These are phyloP conservation scores for Yarrowia galli DNA, from an alignment of 1,139 yeast species.

Conservation along the genomic window DNA sequence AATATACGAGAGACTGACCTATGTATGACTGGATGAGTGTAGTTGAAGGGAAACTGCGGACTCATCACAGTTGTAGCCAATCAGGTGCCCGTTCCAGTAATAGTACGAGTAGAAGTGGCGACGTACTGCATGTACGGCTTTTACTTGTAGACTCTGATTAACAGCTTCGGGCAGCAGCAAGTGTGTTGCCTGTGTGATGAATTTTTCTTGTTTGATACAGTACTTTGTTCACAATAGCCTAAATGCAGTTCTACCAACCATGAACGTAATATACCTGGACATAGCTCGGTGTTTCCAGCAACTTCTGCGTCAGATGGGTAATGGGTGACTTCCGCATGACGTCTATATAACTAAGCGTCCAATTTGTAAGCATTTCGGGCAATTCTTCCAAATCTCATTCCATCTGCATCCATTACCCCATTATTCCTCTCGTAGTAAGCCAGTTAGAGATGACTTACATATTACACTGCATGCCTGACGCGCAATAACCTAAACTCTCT, in stretches of 20 bases:
- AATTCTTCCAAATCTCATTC: background rate
- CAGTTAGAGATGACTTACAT: constrained; percentile 18
- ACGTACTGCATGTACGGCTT: too few relatives aligned
- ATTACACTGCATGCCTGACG: constrained; percentile 2
- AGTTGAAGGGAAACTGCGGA: too few relatives aligned
- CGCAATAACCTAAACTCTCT: background rate
- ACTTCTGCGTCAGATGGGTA: background rate
- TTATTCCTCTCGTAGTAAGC: constrained; percentile 12
- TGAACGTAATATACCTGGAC: background rate
- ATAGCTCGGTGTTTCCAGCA: background rate
- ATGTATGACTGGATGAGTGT: background rate
- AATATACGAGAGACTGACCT: constrained; percentile 1
- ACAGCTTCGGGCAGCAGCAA: too few relatives aligned
- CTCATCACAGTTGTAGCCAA: too few relatives aligned
- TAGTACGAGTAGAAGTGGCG: too few relatives aligned
- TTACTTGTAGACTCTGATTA: too few relatives aligned
- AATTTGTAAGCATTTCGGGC: background rate
- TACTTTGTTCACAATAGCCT: background rate
- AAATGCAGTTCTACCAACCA: background rate
- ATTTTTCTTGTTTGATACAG: background rate
- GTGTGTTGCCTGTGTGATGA: too few relatives aligned
- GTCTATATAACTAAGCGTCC: background rate
- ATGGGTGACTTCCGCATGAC: background rate
- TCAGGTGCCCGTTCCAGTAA: too few relatives aligned
- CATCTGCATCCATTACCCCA: background rate